phyloP scores from a whole-genome alignment of 192 early-diverging fungal species.

The Coemansia sp. region DNA sequence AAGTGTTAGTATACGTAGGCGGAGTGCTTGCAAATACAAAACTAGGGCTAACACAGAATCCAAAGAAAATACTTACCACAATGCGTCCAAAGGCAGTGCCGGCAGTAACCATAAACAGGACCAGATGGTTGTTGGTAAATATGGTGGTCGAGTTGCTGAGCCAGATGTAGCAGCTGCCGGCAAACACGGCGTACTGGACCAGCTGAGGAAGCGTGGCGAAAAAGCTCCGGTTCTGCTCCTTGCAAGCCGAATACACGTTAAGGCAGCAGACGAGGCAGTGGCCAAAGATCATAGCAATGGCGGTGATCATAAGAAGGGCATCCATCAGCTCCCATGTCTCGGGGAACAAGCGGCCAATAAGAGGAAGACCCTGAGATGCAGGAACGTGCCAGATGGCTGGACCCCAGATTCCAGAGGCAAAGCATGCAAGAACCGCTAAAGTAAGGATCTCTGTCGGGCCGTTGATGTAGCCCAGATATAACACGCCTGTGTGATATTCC shows the following conservation, averaged over 20 bases:
- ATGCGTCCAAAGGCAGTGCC: slow-evolving; percentile 86
- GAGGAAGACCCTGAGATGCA: slow-evolving; percentile 36
- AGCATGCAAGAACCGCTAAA: slow-evolving; percentile 63
- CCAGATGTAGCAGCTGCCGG: slow-evolving; percentile 67
- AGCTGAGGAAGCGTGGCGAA: slow-evolving; percentile 62
- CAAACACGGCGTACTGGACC: slow-evolving; percentile 65
- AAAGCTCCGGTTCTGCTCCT: slow-evolving; percentile 63
- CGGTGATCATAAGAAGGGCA: slow-evolving; percentile 31
- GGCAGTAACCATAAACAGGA: slow-evolving; percentile 70
- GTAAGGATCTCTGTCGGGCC: slow-evolving; percentile 87
- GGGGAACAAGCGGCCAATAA: slow-evolving; percentile 46
- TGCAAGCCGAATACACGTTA: slow-evolving; percentile 54
- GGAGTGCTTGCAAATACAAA: neutral
- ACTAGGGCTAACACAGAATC: neutral
- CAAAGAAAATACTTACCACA: slow-evolving; percentile 51
- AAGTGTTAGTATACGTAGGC: neutral
- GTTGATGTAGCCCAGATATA: slow-evolving; percentile 82
- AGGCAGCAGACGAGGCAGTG: slow-evolving; percentile 48
- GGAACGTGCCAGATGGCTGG: slow-evolving; percentile 53
- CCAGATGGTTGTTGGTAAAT: slow-evolving; percentile 65
- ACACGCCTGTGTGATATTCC: slow-evolving; percentile 83
- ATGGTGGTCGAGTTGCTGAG: slow-evolving; percentile 71
- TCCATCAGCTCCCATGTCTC: slow-evolving; percentile 43
- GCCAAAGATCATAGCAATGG: slow-evolving; percentile 38
- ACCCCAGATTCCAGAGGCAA: slow-evolving; percentile 69